phyloP scores from a whole-genome alignment of 2,329 filamentous ascomycete genomes.

The Pseudogymnoascus sp. region DNA sequence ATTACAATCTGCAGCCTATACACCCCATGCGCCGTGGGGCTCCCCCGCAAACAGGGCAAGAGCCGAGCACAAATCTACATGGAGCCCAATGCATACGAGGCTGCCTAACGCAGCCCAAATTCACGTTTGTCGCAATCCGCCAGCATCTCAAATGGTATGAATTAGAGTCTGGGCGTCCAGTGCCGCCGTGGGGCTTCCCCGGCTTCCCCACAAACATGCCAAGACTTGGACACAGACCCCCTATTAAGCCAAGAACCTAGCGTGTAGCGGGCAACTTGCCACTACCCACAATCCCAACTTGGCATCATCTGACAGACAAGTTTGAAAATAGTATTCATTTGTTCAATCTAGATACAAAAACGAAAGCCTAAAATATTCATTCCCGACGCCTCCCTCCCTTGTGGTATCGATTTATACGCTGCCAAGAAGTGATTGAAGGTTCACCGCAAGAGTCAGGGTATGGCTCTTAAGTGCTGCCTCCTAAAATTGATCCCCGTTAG shows the following conservation, averaged over 20 bases:
- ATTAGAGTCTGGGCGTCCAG: neutral
- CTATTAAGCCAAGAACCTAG: neutral
- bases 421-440: constrained; percentile 21
- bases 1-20: neutral
- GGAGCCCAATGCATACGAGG: neutral
- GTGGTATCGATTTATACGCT: neutral
- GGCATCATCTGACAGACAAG: neutral
- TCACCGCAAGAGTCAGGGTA: constrained; percentile 36
- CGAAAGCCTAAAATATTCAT: neutral
- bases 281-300: neutral
- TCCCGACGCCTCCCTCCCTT: neutral
- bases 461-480: constrained; percentile 40
- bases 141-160: neutral
- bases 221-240: neutral
- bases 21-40: neutral
- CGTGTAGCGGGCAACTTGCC: neutral
- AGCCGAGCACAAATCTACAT: neutral
- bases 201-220: neutral
- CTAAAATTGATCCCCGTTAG: constrained; percentile 8
- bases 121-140: neutral
- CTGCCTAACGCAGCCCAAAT: neutral
- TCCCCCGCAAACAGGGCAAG: neutral
- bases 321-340: neutral
- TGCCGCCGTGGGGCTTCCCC: neutral
- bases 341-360: neutral